phyloP scores from a whole-genome alignment of 129 eudicot species.

The Helianthus annuus region HanXRQr2.0-SUNRISE NC_035439.2:3669681-3670180 shows the following conservation, averaged over 20 bases:
- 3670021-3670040: slow-evolving; percentile 48
- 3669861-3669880: slow-evolving; percentile 31
- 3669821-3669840: slow-evolving; percentile 35
- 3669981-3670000: slow-evolving; percentile 42
- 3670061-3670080: slow-evolving; percentile 86
- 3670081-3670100: slow-evolving; percentile 90
- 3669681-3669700: slow-evolving; percentile 35
- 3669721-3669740: slow-evolving; percentile 20
- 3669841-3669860: slow-evolving; percentile 15
- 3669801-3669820: slow-evolving; percentile 11
- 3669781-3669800: slow-evolving; percentile 16
- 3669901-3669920: slow-evolving; percentile 15
- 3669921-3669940: slow-evolving; percentile 12
- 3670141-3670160: slow-evolving; percentile 70
- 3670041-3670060: slow-evolving; percentile 83
- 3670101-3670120: slow-evolving; percentile 74
- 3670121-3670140: slow-evolving; percentile 57
- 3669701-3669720: slow-evolving; percentile 30
- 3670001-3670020: slow-evolving; percentile 14
- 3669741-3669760: slow-evolving; percentile 23
- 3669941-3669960: slow-evolving; percentile 25
- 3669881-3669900: slow-evolving; percentile 27
- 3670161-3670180: slow-evolving; percentile 38
- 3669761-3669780: slow-evolving; percentile 24
- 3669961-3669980: slow-evolving; percentile 8